Evolutionary conservation across 805 yeast genomes (phyloP).

Genomic region (Jamesozyma jinghongensis): DNA sequence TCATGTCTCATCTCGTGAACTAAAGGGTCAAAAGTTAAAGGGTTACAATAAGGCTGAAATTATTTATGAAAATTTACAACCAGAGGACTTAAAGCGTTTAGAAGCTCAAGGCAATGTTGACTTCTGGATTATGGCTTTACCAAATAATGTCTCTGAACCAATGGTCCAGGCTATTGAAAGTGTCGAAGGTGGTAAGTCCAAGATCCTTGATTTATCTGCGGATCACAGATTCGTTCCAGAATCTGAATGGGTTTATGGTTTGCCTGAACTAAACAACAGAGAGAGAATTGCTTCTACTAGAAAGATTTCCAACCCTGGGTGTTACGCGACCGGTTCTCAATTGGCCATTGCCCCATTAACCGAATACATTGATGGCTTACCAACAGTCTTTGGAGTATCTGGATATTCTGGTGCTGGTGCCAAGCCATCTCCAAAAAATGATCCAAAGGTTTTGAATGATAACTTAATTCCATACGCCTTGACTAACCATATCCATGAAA

Average conservation of each 20-base stretch:
- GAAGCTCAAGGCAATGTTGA: slow-evolving; percentile 77
- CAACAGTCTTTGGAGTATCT: slow-evolving; percentile 88
- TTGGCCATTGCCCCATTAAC: slow-evolving; percentile 79
- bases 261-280: slow-evolving; percentile 84
- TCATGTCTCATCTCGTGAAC: slow-evolving; percentile 93
- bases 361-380: slow-evolving; percentile 59
- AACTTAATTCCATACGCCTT: slow-evolving; percentile 91
- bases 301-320: slow-evolving; percentile 93
- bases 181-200: slow-evolving; percentile 61
- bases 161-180: slow-evolving; percentile 73
- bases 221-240: slow-evolving; percentile 90
- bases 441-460: slow-evolving; percentile 59
- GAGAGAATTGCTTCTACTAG: slow-evolving; percentile 55
- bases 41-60: slow-evolving; percentile 81
- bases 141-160: slow-evolving; percentile 92
- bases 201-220: slow-evolving; percentile 87
- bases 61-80: slow-evolving; percentile 74
- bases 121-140: slow-evolving; percentile 98
- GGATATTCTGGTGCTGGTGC: slow-evolving; percentile 99
- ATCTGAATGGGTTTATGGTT: slow-evolving; percentile 86
- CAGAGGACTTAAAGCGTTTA: slow-evolving; percentile 72
- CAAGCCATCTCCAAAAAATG: slow-evolving; percentile 95
- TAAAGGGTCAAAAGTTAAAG: slow-evolving; percentile 74
- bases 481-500: slow-evolving; percentile 95
- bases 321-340: slow-evolving; percentile 99